Evolutionary conservation across 2,329 filamentous ascomycete species (phyloP).

Genomic region (Zymoseptoria pseudotritici): DNA sequence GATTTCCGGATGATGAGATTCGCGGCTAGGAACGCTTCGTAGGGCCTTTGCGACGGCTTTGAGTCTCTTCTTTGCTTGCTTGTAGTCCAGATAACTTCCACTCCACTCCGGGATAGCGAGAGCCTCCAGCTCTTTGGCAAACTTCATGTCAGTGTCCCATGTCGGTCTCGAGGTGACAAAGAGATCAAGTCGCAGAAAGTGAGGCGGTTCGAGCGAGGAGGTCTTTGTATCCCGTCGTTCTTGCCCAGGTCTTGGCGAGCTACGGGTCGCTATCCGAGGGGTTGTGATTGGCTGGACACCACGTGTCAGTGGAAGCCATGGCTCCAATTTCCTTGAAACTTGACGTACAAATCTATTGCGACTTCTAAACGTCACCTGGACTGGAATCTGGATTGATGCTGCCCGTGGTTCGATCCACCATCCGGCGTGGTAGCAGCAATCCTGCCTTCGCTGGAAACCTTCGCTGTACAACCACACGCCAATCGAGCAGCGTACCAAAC

Average conservation of each 20-base stretch:
- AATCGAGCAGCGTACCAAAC: conserved; percentile 5
- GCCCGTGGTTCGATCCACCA: background rate
- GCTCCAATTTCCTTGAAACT: background rate
- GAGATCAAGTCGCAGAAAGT: background rate
- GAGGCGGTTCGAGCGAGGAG: background rate
- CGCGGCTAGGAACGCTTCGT: conserved; percentile 36
- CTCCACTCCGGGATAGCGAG: conserved; percentile 18
- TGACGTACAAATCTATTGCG: background rate
- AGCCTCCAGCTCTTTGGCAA: conserved; percentile 21
- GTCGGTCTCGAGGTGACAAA: background rate
- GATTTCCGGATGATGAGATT: background rate
- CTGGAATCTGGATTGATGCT: background rate
- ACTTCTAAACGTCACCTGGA: background rate
- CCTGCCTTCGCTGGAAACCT: background rate
- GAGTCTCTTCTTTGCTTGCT: conserved; percentile 81
- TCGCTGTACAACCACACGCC: background rate
- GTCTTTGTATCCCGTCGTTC: background rate
- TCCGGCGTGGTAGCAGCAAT: background rate
- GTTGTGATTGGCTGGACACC: background rate
- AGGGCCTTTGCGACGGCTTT: conserved; percentile 73
- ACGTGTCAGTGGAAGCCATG: background rate
- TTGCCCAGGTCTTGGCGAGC: background rate
- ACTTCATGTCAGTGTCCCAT: conserved; percentile 18
- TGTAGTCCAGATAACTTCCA: conserved; percentile 22
- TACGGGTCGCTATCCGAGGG: background rate